Evolutionary conservation across 306 rosid genomes (phyloP), one percentile per base, ranked within the genome.

Genomic region (Begonia loranthoides): DNA sequence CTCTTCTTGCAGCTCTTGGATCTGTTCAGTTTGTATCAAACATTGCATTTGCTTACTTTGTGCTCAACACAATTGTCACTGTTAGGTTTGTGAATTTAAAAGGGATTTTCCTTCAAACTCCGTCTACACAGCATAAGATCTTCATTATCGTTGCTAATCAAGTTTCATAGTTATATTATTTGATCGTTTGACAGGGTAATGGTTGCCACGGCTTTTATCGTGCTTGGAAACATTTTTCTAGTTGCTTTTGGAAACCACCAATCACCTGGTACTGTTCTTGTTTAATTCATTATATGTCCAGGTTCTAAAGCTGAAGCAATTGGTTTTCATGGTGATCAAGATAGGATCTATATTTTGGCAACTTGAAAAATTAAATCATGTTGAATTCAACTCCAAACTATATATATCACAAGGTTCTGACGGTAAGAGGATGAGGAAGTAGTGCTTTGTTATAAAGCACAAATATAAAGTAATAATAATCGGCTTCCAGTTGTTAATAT

Each of bases 161-260:
- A 28, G 36, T 28, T 28, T 28, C 36, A 4, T 28, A 28, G 36
- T 28, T 28, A 28, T 28, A 48, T 12, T 48, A 13, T 22, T 17
- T 51, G 13, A 15, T 47, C 36, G 33, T 51, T 71, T 53, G 65
- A 43, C 80, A 90, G 99, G 80, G 92, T 86, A 51, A 68, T 86
- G 78, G 92, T 82, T 41, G 99, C 99, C 70, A 92, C 99, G 0
- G 82, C 94, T 52, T 92, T 92, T 70, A 86, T 92, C 60, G 99
- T 92, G 67, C 93, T 92, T 21, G 99, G 99, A 64, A 92, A 92
- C 48, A 33, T 79, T 64, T 92, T 83, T 66, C 93, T 92, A 4
- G 99, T 92, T 13, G 94, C 95, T 65, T 92, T 92, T 71, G 99
- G 99, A 55, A 92, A 92, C 80, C 99, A 92, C 54, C 99, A 92